Percentiles rank a stretch among this genome's conserved stretches.
These are phyloP conservation scores for Nicotiana benthamiana DNA, from an alignment of 257 asterid genomes.

Conservation along the genomic window DNA sequence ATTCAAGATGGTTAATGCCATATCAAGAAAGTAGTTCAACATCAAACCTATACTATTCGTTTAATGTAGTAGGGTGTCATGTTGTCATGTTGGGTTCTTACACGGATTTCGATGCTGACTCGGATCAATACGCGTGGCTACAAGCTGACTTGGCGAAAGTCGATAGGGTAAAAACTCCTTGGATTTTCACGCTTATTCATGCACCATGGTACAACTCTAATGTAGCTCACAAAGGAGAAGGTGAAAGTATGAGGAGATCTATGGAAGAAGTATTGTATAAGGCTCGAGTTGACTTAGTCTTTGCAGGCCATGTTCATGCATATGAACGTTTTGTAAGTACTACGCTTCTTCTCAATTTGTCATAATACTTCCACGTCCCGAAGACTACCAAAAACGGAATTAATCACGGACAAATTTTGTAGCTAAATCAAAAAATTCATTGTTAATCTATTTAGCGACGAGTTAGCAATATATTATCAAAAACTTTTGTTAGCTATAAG, in stretches of 20 bases:
- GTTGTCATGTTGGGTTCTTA: slow-evolving; percentile 75
- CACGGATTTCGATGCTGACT: slow-evolving; percentile 43
- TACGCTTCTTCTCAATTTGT: neutral
- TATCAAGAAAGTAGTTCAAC: slow-evolving; percentile 48
- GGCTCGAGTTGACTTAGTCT: slow-evolving; percentile 54
- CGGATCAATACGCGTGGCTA: slow-evolving; percentile 69
- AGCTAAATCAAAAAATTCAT: too few relatives aligned
- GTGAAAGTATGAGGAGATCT: slow-evolving; percentile 65
- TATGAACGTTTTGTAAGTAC: slow-evolving; percentile 78
- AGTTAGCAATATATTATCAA: too few relatives aligned
- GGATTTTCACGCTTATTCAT: slow-evolving; percentile 57
- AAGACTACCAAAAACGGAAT: too few relatives aligned
- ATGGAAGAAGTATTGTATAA: slow-evolving; percentile 51
- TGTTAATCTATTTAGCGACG: too few relatives aligned
- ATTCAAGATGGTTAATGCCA: slow-evolving; percentile 75
- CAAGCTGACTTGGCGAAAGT: slow-evolving; percentile 40
- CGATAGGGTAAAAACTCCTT: slow-evolving; percentile 50
- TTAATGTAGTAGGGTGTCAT: slow-evolving; percentile 56
- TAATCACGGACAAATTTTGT: too few relatives aligned
- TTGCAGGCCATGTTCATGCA: slow-evolving; percentile 82
- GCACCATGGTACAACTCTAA: slow-evolving; percentile 90
- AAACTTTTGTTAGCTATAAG: too few relatives aligned
- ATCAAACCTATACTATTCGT: slow-evolving; percentile 68
- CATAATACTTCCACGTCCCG: too few relatives aligned
- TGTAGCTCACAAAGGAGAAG: slow-evolving; percentile 68